Conservation (phyloP, 768 basidiomycete genomes). For the Rhodotorula graminis region DNA sequence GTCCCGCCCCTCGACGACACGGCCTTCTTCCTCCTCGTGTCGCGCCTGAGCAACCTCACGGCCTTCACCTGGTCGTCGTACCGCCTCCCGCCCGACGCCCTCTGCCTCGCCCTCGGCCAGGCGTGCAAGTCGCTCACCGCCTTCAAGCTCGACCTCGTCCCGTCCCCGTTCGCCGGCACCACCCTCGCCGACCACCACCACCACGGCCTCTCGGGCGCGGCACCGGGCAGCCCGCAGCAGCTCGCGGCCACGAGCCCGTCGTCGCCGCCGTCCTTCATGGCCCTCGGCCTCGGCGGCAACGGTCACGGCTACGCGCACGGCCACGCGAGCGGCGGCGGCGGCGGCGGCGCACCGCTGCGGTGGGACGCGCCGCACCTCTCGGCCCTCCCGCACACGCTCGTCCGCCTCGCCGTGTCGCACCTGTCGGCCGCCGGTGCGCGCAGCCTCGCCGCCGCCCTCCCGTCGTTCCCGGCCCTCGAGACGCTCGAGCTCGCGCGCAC, state of each 20-base stretch:
- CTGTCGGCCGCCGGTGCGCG: constrained; percentile 19
- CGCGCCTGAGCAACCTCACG: constrained; percentile 10
- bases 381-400: constrained; percentile 1
- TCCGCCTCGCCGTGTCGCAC: constrained; percentile 13
- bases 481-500: constrained; percentile 21
- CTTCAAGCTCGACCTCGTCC: constrained; percentile 16
- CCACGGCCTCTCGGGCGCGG: neutral
- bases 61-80: constrained; percentile 20
- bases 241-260: neutral
- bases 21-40: constrained; percentile 13
- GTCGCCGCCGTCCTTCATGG: neutral
- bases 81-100: constrained; percentile 17
- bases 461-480: constrained; percentile 22
- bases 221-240: neutral
- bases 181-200: too few species aligned
- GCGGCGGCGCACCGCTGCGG: neutral
- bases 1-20: constrained; percentile 10
- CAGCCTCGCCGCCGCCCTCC: constrained; percentile 3
- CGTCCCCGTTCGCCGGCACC: neutral
- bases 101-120: constrained; percentile 28
- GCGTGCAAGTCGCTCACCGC: constrained; percentile 1
- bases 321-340: neutral
- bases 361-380: constrained; percentile 33
- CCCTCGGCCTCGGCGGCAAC: neutral
- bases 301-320: neutral